phyloP scores from a whole-genome alignment of 441 rosid species.

The Viola pubescens region DNA sequence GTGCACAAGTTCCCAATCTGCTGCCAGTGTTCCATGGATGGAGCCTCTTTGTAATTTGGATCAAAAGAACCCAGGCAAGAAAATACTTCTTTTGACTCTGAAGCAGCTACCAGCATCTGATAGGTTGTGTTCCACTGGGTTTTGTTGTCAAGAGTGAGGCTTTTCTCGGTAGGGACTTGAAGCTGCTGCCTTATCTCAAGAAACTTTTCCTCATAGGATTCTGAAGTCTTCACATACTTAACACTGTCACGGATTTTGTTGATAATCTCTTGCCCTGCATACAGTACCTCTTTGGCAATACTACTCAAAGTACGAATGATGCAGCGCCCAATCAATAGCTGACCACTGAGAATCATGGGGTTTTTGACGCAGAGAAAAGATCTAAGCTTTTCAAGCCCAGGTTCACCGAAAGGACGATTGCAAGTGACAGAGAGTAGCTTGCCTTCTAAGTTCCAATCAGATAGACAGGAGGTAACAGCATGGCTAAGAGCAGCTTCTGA shows the following conservation, averaged over 20 bases:
- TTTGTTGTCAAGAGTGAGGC: conserved; percentile 56
- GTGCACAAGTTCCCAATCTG: conserved; percentile 51
- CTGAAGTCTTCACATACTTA: conserved; percentile 77
- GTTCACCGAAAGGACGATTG: conserved; percentile 42
- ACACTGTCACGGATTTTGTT: conserved; percentile 73
- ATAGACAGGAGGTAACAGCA: conserved; percentile 73
- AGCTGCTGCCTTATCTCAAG: conserved; percentile 77
- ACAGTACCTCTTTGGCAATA: conserved; percentile 51
- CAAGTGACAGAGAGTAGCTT: conserved; percentile 67
- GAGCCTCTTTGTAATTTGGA: conserved; percentile 65
- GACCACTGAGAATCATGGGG: conserved; percentile 67
- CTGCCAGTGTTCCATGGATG: conserved; percentile 66
- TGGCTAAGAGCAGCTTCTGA: conserved; percentile 64
- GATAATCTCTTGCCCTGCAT: conserved; percentile 41
- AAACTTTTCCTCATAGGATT: conserved; percentile 78
- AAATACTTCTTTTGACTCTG: conserved; percentile 75
- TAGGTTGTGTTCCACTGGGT: conserved; percentile 79
- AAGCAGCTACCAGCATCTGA: conserved; percentile 75
- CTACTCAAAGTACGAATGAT: conserved; percentile 45
- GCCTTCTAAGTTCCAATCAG: conserved; percentile 79
- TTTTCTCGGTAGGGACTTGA: conserved; percentile 68
- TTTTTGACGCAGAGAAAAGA: conserved; percentile 61
- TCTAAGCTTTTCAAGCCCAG: conserved; percentile 56
- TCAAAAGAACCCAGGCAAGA: conserved; percentile 76
- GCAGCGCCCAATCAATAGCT: conserved; percentile 62